Evolutionary conservation across 1,284 basidiomycete genomes (phyloP), one percentile per base, ranked within the genome.

Genomic region (Neotropicomus parvogracilis): DNA sequence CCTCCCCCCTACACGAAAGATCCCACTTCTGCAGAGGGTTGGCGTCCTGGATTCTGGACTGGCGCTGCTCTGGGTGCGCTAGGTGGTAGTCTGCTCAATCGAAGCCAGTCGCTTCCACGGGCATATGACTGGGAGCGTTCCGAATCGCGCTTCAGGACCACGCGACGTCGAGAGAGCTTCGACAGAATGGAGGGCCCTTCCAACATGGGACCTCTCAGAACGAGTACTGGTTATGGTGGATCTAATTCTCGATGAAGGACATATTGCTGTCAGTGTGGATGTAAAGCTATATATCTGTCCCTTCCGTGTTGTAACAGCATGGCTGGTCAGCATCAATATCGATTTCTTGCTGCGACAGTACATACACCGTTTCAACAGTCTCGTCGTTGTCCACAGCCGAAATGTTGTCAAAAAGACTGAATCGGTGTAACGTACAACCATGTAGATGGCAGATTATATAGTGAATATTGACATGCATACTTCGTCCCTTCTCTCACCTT

Each of bases 1-100:
- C 91, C 92, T 0, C 91, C 92, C 8, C 91, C 91, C 0, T 95
- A 94, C 62, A 73, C 78, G 8, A 80, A 82, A 59, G 51, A 65
- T 38, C 55, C 67, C 1, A 49, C 64, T 6, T 27, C 63, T 7
- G 9, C 27, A 3, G 62, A 62, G 10, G 66, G 59, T 24, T 81
- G 80, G 72, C 65, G 72, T 41, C 85, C 86, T 4, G 90, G 89
- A 2, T 92, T 93, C 64, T 91, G 84, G 86, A 84, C 83, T 0
- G 91, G 91, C 13, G 77, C 85, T 11, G 77, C 79, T 1, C 60
- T 85, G 1, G 90, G 88, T 7, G 83, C 82, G 32, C 63, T 85
- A 0, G 85, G 80, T 0, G 77, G 79, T 17, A 79, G 81, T 55
- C 59, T 83, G 8, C 70, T 74, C 60, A 81, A 78, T 54, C 67